Percentiles rank a stretch among this genome's conserved stretches.
phyloP scores from a whole-genome alignment of 768 basidiomycete species.

The Mrakia blollopis region DNA sequence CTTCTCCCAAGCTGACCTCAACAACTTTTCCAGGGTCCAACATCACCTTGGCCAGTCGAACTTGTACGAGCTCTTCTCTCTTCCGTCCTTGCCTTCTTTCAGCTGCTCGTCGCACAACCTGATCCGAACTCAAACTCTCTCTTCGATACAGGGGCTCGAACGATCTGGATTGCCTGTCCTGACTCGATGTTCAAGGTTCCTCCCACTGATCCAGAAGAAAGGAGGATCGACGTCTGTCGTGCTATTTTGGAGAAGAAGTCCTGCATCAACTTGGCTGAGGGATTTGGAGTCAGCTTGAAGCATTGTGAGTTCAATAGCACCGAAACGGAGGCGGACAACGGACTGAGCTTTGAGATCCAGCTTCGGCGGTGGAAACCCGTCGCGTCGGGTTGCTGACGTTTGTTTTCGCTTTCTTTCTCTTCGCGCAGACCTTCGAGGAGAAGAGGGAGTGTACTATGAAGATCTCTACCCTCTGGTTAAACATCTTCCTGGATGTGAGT shows the following conservation, averaged over 20 bases:
- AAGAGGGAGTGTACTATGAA: conserved; percentile 65
- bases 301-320: conserved; percentile 44
- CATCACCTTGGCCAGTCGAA: conserved; percentile 56
- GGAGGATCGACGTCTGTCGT: conserved; percentile 49
- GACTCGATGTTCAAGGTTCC: conserved; percentile 48
- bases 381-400: neutral
- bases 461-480: conserved; percentile 65
- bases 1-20: neutral
- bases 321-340: neutral
- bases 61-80: conserved; percentile 38
- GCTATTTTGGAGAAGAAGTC: conserved; percentile 66
- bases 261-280: conserved; percentile 68
- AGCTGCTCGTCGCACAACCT: too few species aligned
- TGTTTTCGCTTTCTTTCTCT: neutral
- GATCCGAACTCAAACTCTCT: neutral
- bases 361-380: neutral
- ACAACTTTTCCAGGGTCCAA: conserved; percentile 46
- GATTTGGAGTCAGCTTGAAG: conserved; percentile 64
- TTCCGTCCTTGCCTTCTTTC: neutral
- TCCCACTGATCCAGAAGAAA: conserved; percentile 46
- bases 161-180: conserved; percentile 63
- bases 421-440: conserved; percentile 50
- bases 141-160: conserved; percentile 41
- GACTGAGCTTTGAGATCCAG: too few species aligned
- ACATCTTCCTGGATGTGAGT: conserved; percentile 53